Base-by-base conservation (phyloP, 495 filamentous ascomycete genomes). In the Parachaetomium inaequale region DNA sequence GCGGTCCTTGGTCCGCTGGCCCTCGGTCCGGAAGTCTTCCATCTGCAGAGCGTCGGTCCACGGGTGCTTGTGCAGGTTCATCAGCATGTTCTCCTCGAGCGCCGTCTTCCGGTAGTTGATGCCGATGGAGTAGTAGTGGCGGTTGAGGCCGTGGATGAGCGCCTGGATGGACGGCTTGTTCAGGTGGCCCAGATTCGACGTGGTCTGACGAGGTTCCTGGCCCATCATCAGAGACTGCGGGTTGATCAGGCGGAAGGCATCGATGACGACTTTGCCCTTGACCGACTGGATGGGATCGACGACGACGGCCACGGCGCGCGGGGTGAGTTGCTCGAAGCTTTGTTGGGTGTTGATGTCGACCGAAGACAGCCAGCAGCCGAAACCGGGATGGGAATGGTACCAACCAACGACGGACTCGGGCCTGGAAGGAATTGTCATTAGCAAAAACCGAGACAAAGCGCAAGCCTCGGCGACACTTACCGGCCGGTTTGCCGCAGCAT, bases 291-390 rank as follows among this genome's bases (percentile, higher is more conserved):
- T 98, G 43, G 94, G 94, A 67, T 98, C 94, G 63, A 98, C 90
- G 68, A 98, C 94, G 55, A 98, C 94, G 61, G 94, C 94, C 62
- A 98, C 94, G 53, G 94, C 92, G 71, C 94, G 90, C 43, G 95
- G 91, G 0, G 90, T 97, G 49, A 98, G 86, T 74, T 97, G 95
- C 76, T 98, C 94, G 80, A 98, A 98, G 34, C 92, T 96, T 78
- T 98, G 94, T 74, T 98, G 94, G 42, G 94, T 98, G 76, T 98
- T 98, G 83, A 98, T 97, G 83, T 98, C 94, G 68, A 98, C 94
- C 28, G 90, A 93, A 7, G 94, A 98, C 19, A 98, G 85, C 94
- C 94, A 98, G 82, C 94, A 98, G 66, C 94, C 94, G 74, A 98
- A 98, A 55, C 94, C 94, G 55, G 94, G 94, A 83, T 98, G 94